Base-by-base conservation (phyloP, 2,329 filamentous ascomycete genomes). In the Geosmithia putterillii region DNA sequence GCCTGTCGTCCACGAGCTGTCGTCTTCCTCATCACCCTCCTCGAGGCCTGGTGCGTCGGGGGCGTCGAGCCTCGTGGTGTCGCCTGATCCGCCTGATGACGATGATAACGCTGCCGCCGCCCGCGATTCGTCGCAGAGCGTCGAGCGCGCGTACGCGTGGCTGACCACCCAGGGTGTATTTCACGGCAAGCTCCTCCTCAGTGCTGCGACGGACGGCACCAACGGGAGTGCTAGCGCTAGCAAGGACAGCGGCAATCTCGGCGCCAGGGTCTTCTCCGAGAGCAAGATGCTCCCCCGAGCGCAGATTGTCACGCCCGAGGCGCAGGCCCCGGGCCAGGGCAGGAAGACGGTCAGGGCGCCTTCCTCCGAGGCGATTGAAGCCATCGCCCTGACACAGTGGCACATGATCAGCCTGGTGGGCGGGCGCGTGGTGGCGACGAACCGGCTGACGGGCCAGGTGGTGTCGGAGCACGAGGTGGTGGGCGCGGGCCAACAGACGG, bases 381-480 rank as follows among this genome's bases (percentile, higher is more conserved):
- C 86, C 1, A 81, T 95, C 58, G 80, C 84, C 0, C 67, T 98
- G 49, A 94, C 89, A 6, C 88, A 95, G 55, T 98, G 92, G 83
- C 92, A 98, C 58, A 80, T 95, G 41, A 63, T 98, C 19, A 79
- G 81, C 49, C 70, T 98, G 0, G 76, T 94, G 2, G 89, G 92
- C 46, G 83, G 82, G 2, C 77, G 87, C 22, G 72, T 98, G 3
- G 78, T 95, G 19, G 88, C 85, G 3, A 78, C 86, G 47, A 96
- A 96, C 57, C 77, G 88, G 25, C 73, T 98, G 40, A 92, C 89
- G 36, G 87, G 90, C 22, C 78, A 81, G 42, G 71, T 90, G 40
- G 83, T 95, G 2, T 94, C 92, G 52, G 86, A 95, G 57, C 88
- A 96, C 61, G 71, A 81, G 10, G 83, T 98, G 4, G 69, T 96